These are phyloP conservation scores for Calvatia gigantea DNA, from an alignment of 768 basidiomycete genomes.

Conservation along the genomic window DNA sequence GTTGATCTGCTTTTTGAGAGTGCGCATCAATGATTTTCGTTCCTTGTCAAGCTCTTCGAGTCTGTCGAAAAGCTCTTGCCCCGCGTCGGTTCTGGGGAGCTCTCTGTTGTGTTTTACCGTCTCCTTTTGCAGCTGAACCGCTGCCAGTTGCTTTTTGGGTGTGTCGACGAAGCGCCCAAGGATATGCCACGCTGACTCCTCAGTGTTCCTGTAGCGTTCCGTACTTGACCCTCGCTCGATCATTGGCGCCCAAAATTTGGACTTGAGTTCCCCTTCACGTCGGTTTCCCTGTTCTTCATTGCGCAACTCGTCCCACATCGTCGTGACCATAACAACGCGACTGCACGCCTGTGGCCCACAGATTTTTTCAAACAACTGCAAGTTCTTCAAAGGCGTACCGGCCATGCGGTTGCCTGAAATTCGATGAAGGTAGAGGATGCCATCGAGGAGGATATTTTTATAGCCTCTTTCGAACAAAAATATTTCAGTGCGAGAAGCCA, in stretches of 20 bases:
- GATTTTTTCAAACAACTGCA: conserved; percentile 30
- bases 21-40: conserved; percentile 18
- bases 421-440: conserved; percentile 24
- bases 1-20: conserved; percentile 2
- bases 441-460: conserved; percentile 19
- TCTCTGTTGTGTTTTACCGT: conserved; percentile 17
- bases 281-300: not conserved
- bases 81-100: conserved; percentile 23
- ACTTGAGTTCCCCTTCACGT: conserved; percentile 15
- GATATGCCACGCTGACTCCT: conserved; percentile 3
- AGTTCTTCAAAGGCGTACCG: conserved; percentile 24
- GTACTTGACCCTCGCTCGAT: conserved; percentile 9
- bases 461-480: not conserved
- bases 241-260: conserved; percentile 16
- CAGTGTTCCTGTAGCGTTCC: not conserved
- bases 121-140: conserved; percentile 20
- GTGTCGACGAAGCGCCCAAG: not conserved
- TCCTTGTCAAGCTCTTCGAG: conserved; percentile 23
- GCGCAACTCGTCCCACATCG: conserved; percentile 16
- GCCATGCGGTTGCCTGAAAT: conserved; percentile 24
- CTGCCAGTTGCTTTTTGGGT: not conserved
- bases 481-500: conserved; percentile 2
- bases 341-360: conserved; percentile 28
- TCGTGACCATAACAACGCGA: conserved; percentile 31
- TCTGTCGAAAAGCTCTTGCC: conserved; percentile 18